Conservation (phyloP, 768 basidiomycete species). For the Trichaptum fuscoviolaceum region DNA sequence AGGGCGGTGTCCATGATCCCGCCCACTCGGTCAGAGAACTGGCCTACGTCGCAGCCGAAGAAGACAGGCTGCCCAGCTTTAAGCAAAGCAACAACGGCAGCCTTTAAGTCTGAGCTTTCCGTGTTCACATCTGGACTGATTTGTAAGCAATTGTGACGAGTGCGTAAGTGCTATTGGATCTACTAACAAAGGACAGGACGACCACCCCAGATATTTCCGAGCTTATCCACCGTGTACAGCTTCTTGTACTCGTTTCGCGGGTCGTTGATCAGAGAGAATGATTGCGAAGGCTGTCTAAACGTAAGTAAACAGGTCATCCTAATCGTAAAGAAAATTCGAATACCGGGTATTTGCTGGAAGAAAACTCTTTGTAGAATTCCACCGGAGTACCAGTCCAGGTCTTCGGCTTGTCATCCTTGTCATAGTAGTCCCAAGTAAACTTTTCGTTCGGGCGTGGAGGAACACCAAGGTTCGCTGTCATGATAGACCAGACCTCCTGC, state of each 20-base stretch:
- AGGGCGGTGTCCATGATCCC: constrained; percentile 88
- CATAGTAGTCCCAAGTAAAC: constrained; percentile 89
- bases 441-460: constrained; percentile 68
- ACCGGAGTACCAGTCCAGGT: constrained; percentile 77
- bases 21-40: constrained; percentile 61
- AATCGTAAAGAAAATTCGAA: constrained; percentile 15
- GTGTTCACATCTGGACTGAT: constrained; percentile 81
- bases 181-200: constrained; percentile 76
- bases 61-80: constrained; percentile 88
- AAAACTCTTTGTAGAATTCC: constrained; percentile 72
- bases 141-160: constrained; percentile 2
- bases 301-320: background rate
- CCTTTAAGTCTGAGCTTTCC: constrained; percentile 74
- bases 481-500: constrained; percentile 76
- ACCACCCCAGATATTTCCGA: constrained; percentile 90
- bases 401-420: constrained; percentile 67
- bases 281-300: constrained; percentile 51
- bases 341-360: constrained; percentile 51
- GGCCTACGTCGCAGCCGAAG: constrained; percentile 95
- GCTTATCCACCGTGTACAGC: constrained; percentile 87
- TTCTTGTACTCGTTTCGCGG: constrained; percentile 80
- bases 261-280: constrained; percentile 93
- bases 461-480: constrained; percentile 82
- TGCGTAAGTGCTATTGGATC: background rate
- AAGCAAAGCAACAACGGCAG: constrained; percentile 76